Conservation (phyloP, 768 basidiomycete species). For the Russula emetica region DNA sequence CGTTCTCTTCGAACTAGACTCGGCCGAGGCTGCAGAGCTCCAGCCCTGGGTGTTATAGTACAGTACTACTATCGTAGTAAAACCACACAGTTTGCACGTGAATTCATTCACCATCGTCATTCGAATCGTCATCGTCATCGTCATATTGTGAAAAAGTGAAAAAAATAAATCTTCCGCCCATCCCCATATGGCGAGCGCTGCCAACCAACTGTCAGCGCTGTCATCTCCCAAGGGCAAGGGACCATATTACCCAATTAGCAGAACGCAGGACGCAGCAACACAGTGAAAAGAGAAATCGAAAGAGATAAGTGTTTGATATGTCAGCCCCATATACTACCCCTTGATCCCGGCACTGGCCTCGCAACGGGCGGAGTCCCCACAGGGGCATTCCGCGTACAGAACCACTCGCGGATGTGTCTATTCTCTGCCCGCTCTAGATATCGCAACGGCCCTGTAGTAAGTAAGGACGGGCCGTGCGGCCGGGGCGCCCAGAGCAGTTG, state of each 20-base stretch:
- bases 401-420: conserved; percentile 37
- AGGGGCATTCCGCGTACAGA: conserved; percentile 44
- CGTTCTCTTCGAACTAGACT: neutral
- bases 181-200: neutral
- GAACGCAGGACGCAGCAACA: neutral
- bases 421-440: conserved; percentile 38
- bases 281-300: neutral
- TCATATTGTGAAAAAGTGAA: neutral
- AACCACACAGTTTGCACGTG: neutral
- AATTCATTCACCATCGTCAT: neutral
- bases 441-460: conserved; percentile 24
- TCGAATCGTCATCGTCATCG: neutral
- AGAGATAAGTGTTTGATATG: conserved; percentile 35
- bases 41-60: too few species aligned
- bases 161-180: neutral
- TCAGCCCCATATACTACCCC: conserved; percentile 84
- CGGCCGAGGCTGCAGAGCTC: neutral
- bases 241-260: too few species aligned
- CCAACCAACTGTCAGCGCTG: neutral
- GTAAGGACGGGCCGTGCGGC: conserved; percentile 22
- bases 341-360: conserved; percentile 63
- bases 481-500: conserved; percentile 16
- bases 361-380: conserved; percentile 80
- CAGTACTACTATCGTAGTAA: too few species aligned
- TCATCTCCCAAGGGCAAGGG: too few species aligned